phyloP scores from a whole-genome alignment of 768 basidiomycete species.

The Gyrodon lividus region DNA sequence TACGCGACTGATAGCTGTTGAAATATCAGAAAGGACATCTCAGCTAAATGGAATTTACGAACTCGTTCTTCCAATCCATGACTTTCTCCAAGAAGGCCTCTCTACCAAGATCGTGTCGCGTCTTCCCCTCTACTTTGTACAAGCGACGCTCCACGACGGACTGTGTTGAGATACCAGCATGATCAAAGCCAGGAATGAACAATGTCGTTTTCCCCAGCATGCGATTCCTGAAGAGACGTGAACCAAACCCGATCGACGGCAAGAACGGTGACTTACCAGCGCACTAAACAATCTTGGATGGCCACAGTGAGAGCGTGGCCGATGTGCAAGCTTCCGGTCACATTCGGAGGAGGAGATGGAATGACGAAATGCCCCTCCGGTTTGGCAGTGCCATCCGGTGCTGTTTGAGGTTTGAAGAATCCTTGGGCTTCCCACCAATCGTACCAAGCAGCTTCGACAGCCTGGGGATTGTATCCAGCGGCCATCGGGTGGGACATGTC shows the following conservation, averaged over 20 bases:
- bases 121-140: slow-evolving; percentile 77
- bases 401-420: slow-evolving; percentile 79
- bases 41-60: slow-evolving; percentile 30
- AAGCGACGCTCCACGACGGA: slow-evolving; percentile 94
- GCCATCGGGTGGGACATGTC: slow-evolving; percentile 88
- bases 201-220: slow-evolving; percentile 92
- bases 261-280: slow-evolving; percentile 62
- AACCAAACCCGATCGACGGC: neutral
- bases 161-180: slow-evolving; percentile 98
- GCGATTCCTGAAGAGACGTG: slow-evolving; percentile 64
- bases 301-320: slow-evolving; percentile 92
- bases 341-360: slow-evolving; percentile 92
- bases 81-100: slow-evolving; percentile 89
- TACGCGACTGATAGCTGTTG: slow-evolving; percentile 84
- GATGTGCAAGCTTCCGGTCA: slow-evolving; percentile 93
- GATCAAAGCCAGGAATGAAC: slow-evolving; percentile 94
- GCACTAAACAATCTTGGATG: slow-evolving; percentile 84
- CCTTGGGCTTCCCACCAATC: slow-evolving; percentile 95
- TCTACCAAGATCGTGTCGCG: slow-evolving; percentile 92
- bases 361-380: slow-evolving; percentile 78
- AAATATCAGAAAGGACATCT: neutral
- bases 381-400: slow-evolving; percentile 54
- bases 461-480: slow-evolving; percentile 91
- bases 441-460: slow-evolving; percentile 95
- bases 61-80: slow-evolving; percentile 98